Base-by-base conservation (phyloP, 2,329 filamentous ascomycete species). In the Colletotrichum tropicale region DNA sequence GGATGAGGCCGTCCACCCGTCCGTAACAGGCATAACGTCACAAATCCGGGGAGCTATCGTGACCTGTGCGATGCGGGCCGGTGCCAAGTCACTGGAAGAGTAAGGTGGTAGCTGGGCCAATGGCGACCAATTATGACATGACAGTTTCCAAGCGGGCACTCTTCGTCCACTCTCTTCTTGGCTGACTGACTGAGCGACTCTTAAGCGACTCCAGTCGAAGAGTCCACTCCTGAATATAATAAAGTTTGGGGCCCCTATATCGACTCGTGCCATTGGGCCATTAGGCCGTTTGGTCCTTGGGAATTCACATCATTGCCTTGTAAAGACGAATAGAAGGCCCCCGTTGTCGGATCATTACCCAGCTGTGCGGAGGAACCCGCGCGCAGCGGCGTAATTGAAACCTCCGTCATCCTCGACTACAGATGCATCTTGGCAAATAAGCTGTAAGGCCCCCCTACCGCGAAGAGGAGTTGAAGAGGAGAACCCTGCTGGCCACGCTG, bases 361-460 rank as follows among this genome's bases (percentile, higher is more conserved):
- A 18, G 18, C n/a, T 21, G 26, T 48, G 26, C 38, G 72, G 72
- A 26, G 61, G 21, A 28, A 56, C 34, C 56, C 56, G 56, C 56
- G 70, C 73, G 64, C 70, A n/a, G 21, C 73, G 73, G 73, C n/a
- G 26, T 38, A 69, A 75, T 65, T 73, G 64, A 75, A 67, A 15
- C 32, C 71, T 60, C 73, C 73, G 73, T 73, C 64, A 61, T 28
- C 28, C 26, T 67, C 43, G 30, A 34, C 18, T 36, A 32, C 18
- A 9, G 26, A 43, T 52, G 16, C 16, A 32, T 55, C 43, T 48
- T 48, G 43, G 18, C 43, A 48, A 48, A 48, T 48, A n/a, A 48
- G 43, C 43, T 21, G 43, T 48, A 48, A 12, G 9, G 16, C n/a
- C 30, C 18, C n/a, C n/a, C 34, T 43, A n/a, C 9, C 13, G 21